Percentiles rank a stretch among this genome's conserved stretches.
Evolutionary conservation across 768 basidiomycete genomes (phyloP).

Genomic region (Pleurotus sapidus): DNA sequence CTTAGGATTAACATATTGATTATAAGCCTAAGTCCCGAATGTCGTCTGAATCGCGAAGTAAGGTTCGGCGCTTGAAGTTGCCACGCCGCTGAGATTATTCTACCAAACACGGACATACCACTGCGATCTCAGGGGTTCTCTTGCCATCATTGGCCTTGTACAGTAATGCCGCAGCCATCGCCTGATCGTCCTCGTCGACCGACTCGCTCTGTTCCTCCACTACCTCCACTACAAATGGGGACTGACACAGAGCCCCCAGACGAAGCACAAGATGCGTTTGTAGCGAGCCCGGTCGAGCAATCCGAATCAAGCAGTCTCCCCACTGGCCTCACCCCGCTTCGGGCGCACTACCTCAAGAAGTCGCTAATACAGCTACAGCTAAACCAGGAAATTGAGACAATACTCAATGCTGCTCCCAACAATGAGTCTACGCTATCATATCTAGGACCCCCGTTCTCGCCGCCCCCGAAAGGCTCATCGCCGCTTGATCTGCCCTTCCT

Average conservation of each 20-base stretch:
- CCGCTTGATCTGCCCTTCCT: conserved; percentile 81
- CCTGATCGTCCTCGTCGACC: not conserved
- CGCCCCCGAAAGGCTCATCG: conserved; percentile 56
- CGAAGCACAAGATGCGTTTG: not conserved
- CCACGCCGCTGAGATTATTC: no score
- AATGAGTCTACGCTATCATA: conserved; percentile 73
- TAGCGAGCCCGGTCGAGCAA: not conserved
- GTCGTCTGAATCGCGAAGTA: no score
- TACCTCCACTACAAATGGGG: conserved; percentile 6
- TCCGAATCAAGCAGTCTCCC: conserved; percentile 1
- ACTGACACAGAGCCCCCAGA: not conserved
- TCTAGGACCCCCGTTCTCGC: conserved; percentile 85
- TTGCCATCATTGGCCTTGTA: not conserved
- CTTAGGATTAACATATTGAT: no score
- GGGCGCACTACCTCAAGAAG: conserved; percentile 99
- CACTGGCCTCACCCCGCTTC: conserved; percentile 70
- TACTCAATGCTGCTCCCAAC: conserved; percentile 47
- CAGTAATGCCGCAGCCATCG: not conserved
- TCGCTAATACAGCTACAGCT: conserved; percentile 88
- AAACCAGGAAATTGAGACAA: conserved; percentile 66
- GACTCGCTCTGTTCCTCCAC: conserved; percentile 10
- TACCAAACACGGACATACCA: not conserved
- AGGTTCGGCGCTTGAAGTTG: no score
- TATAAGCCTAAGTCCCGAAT: no score
- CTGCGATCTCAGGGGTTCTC: not conserved